These are phyloP conservation scores for Fusarium circinatum DNA, from an alignment of 2,329 filamentous ascomycete species.

Conservation along the genomic window DNA sequence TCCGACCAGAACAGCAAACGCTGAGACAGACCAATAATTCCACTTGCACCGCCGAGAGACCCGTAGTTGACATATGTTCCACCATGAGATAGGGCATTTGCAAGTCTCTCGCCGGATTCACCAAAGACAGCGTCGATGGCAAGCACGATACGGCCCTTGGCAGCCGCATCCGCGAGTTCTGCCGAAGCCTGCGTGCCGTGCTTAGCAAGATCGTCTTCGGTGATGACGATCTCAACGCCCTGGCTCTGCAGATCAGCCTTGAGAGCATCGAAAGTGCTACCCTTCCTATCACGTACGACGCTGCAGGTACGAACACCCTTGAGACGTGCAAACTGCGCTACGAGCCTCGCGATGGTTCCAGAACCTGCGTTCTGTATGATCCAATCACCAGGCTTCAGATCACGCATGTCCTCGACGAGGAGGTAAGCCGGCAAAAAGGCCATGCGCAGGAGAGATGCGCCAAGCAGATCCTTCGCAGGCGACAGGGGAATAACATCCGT, in stretches of 20 bases:
- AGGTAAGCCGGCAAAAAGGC: constrained; percentile 20
- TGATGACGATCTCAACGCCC: constrained; percentile 1
- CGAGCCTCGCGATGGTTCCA: constrained; percentile 10
- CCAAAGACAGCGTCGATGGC: constrained; percentile 15
- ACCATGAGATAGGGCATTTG: neutral
- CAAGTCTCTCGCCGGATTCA: constrained; percentile 3
- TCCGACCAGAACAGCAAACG: constrained; percentile 14
- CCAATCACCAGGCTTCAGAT: constrained; percentile 24
- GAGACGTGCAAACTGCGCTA: constrained; percentile 18
- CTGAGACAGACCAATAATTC: neutral
- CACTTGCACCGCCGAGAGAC: neutral
- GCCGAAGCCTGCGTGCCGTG: neutral
- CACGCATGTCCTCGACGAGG: constrained; percentile 12
- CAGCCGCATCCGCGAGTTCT: constrained; percentile 6
- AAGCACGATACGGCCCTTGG: neutral
- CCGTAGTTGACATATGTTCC: constrained; percentile 10
- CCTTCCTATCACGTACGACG: constrained; percentile 14
- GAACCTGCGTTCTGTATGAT: constrained; percentile 21
- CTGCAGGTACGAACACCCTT: constrained; percentile 15
- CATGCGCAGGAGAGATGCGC: constrained; percentile 13
- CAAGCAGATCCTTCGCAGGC: neutral
- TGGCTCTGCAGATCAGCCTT: constrained; percentile 1
- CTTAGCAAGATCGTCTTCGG: neutral
- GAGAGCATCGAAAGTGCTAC: neutral
- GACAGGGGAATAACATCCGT: constrained; percentile 8